Conservation (phyloP, 495 filamentous ascomycete genomes). For the Talaromyces stipitatus region DNA sequence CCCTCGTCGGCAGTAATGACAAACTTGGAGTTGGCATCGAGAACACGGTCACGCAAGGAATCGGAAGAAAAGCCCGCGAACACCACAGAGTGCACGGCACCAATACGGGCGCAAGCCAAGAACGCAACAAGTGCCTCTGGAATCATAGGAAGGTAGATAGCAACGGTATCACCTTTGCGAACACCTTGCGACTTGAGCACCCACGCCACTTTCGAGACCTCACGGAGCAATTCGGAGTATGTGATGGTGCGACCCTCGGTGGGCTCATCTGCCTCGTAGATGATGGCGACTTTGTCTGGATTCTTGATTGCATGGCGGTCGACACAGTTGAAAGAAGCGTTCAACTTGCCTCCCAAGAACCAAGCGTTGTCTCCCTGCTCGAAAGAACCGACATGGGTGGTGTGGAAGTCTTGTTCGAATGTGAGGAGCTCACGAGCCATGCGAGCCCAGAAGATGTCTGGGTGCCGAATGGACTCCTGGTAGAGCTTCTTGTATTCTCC, state of each 20-base stretch:
- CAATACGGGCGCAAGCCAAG: constrained; percentile 85
- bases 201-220: constrained; percentile 81
- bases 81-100: constrained; percentile 95
- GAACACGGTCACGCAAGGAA: constrained; percentile 90
- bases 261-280: constrained; percentile 96
- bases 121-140: constrained; percentile 90
- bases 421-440: constrained; percentile 82
- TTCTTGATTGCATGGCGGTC: constrained; percentile 92
- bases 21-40: constrained; percentile 82
- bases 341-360: constrained; percentile 91
- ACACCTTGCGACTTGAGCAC: constrained; percentile 91
- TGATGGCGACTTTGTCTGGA: constrained; percentile 88
- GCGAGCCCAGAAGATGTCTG: constrained; percentile 84
- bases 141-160: constrained; percentile 98
- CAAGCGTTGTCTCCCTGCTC: constrained; percentile 79
- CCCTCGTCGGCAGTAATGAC: constrained; percentile 97
- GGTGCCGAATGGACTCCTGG: constrained; percentile 90
- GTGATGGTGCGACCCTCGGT: constrained; percentile 81
- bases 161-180: constrained; percentile 95
- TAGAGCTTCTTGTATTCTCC: constrained; percentile 90
- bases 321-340: constrained; percentile 95
- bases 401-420: constrained; percentile 89
- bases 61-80: constrained; percentile 98
- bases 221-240: constrained; percentile 86
- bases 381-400: constrained; percentile 73